phyloP scores from a whole-genome alignment of 192 early-diverging fungal genomes.

The Haplosporangium gracile region DNA sequence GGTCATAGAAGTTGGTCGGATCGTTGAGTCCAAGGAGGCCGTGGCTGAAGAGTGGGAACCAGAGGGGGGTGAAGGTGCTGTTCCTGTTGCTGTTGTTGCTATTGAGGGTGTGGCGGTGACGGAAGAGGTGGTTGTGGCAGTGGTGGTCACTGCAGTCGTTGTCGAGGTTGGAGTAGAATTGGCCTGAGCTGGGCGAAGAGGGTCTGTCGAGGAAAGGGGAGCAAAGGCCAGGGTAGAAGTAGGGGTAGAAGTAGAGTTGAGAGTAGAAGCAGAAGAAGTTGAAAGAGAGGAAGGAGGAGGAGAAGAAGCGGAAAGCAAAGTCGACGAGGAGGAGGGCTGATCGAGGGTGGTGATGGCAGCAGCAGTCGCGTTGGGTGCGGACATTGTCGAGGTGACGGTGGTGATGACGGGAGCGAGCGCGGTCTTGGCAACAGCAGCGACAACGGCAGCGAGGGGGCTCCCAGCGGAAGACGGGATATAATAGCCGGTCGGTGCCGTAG shows the following conservation, averaged over 20 bases:
- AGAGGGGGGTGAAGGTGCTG: not conserved
- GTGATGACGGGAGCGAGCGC: slow-evolving; percentile 9
- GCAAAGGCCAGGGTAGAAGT: not conserved
- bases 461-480: not conserved
- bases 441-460: not conserved
- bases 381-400: slow-evolving; percentile 2
- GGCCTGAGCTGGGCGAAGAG: not conserved
- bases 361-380: not conserved
- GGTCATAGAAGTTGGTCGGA: slow-evolving; percentile 11
- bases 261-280: not conserved
- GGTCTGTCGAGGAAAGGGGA: not conserved
- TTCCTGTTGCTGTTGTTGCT: not conserved
- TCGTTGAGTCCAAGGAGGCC: not conserved
- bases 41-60: not conserved
- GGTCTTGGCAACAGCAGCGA: not conserved
- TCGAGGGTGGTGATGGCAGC: not conserved
- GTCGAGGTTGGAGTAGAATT: not conserved
- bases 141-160: not conserved
- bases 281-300: not conserved
- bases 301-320: not conserved
- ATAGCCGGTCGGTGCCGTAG: slow-evolving; percentile 13
- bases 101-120: slow-evolving; percentile 4
- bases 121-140: slow-evolving; percentile 14
- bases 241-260: not conserved
- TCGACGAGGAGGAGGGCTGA: slow-evolving; percentile 4